phyloP scores from a whole-genome alignment of 257 asterid species.

The Jacaranda mimosifolia region DNA sequence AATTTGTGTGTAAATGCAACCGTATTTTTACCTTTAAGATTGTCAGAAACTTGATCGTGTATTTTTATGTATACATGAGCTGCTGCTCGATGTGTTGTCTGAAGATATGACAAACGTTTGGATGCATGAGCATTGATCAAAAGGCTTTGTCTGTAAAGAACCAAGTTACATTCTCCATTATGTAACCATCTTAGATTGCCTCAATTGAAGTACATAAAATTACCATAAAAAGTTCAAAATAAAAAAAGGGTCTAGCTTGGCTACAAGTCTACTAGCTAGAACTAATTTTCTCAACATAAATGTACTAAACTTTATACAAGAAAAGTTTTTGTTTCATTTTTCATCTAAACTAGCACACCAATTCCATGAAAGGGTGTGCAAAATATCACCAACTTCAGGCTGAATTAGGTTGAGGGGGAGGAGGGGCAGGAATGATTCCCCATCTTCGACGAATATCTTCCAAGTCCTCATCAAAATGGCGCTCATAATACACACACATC shows the following conservation, averaged over 20 bases:
- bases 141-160: slow-evolving; percentile 22
- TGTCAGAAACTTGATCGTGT: slow-evolving; percentile 12
- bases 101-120: slow-evolving; percentile 31
- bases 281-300: not conserved
- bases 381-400: slow-evolving; percentile 35
- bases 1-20: not conserved
- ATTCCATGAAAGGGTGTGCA: not conserved
- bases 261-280: slow-evolving; percentile 7
- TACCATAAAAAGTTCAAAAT: not conserved
- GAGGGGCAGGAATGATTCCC: slow-evolving; percentile 90
- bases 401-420: slow-evolving; percentile 51
- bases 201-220: not conserved
- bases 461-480: slow-evolving; percentile 85
- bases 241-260: not conserved
- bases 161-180: not conserved
- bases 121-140: slow-evolving; percentile 9
- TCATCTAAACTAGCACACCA: not conserved
- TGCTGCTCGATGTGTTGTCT: slow-evolving; percentile 28
- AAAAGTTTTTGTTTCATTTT: not conserved
- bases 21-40: slow-evolving; percentile 23
- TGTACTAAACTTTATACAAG: not conserved
- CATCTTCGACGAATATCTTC: slow-evolving; percentile 80
- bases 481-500: slow-evolving; percentile 89
- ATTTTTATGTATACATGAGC: slow-evolving; percentile 20
- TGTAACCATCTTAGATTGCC: not conserved